A percentile compares a stretch with the other conserved stretches of the same genome.
Conservation (phyloP, 257 asterid species). For the Eucommia ulmoides region DNA sequence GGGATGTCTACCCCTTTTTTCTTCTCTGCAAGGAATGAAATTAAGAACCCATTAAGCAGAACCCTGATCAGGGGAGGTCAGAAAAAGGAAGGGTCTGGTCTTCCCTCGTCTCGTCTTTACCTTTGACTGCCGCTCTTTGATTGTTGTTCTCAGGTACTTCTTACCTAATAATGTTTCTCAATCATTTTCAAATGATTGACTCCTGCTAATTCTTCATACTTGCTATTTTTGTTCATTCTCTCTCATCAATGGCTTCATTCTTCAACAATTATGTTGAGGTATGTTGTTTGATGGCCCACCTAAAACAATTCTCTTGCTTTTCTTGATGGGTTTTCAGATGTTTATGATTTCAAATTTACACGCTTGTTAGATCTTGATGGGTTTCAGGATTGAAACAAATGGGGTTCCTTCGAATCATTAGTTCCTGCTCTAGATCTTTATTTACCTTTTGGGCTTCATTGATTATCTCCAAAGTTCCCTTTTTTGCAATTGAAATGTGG, state of each 20-base stretch:
- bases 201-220: neutral
- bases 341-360: neutral
- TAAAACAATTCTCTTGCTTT: neutral
- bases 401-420: neutral
- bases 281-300: neutral
- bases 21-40: conserved; percentile 9
- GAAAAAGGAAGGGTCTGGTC: conserved; percentile 12
- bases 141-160: neutral
- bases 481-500: neutral
- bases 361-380: neutral
- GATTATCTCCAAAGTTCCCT: too few species aligned
- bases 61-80: conserved; percentile 14
- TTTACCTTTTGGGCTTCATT: neutral
- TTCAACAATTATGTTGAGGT: neutral
- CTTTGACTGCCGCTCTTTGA: neutral
- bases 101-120: neutral
- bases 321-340: neutral
- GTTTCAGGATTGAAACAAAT: neutral
- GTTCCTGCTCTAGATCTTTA: neutral
- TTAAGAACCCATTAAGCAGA: conserved; percentile 12
- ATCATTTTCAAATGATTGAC: neutral
- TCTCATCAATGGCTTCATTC: neutral
- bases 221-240: neutral
- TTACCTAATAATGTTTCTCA: neutral
- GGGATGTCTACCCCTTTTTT: conserved; percentile 13